These are phyloP conservation scores for Leishmania gerbilli DNA, from an alignment of 208 protist species.

Conservation along the genomic window DNA sequence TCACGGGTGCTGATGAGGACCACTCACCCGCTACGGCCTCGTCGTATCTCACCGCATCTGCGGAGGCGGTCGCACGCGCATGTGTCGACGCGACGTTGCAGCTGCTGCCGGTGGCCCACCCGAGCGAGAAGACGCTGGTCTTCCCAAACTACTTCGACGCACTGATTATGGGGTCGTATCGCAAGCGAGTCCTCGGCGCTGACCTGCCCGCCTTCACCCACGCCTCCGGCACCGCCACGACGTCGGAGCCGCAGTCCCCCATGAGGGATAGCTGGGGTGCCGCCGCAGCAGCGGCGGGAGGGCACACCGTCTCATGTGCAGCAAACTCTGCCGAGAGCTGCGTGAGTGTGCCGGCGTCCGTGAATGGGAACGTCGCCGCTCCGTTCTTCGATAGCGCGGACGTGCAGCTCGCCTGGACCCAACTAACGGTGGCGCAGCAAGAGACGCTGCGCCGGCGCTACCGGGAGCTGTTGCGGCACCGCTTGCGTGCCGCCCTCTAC, in stretches of 20 bases:
- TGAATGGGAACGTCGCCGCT: too few species aligned
- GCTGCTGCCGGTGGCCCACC: slow-evolving; percentile 30
- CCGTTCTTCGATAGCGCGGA: slow-evolving; percentile 15
- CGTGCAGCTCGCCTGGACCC: slow-evolving; percentile 19
- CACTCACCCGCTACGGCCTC: neutral
- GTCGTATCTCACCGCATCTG: neutral
- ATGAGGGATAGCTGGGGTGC: neutral
- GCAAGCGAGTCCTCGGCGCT: slow-evolving; percentile 9
- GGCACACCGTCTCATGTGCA: neutral
- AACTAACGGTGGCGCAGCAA: slow-evolving; percentile 13
- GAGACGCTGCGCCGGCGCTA: slow-evolving; percentile 24
- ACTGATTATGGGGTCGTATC: slow-evolving; percentile 37
- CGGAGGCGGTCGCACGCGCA: slow-evolving; percentile 16
- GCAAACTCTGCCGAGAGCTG: neutral
- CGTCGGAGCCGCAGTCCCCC: neutral
- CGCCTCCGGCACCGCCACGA: neutral
- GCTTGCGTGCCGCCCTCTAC: slow-evolving; percentile 30
- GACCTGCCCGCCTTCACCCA: neutral
- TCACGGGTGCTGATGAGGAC: neutral
- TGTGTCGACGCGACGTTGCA: slow-evolving; percentile 26
- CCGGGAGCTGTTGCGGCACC: slow-evolving; percentile 27
- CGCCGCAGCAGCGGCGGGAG: neutral
- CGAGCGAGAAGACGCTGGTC: slow-evolving; percentile 29
- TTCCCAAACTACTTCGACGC: slow-evolving; percentile 55
- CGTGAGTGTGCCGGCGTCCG: neutral